These are phyloP conservation scores for Salvia splendens DNA, from an alignment of 257 asterid species.

Conservation along the genomic window DNA sequence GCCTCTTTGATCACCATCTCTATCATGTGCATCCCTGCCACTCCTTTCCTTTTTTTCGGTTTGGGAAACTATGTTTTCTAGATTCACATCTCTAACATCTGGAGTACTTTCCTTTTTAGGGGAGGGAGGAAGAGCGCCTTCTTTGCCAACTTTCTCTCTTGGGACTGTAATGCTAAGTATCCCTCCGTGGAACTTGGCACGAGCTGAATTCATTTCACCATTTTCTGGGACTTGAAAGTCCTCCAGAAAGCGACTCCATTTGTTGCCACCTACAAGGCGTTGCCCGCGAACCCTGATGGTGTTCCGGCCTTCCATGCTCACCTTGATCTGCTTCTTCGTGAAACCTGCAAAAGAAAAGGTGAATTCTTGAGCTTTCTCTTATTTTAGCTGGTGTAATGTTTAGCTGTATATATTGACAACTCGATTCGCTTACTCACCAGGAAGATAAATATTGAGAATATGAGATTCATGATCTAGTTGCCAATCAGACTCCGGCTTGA, in stretches of 20 bases:
- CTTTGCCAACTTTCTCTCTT: constrained; percentile 30
- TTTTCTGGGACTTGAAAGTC: constrained; percentile 63
- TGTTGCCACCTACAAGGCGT: constrained; percentile 59
- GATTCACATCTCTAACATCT: no score
- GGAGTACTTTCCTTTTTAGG: constrained; percentile 17
- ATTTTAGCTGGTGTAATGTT: background rate
- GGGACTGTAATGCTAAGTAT: constrained; percentile 59
- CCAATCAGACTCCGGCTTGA: constrained; percentile 67
- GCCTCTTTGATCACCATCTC: constrained; percentile 2
- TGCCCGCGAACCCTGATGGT: constrained; percentile 65
- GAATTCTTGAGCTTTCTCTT: background rate
- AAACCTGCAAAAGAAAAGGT: constrained; percentile 45
- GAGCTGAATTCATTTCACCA: constrained; percentile 47
- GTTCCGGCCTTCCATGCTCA: constrained; percentile 61
- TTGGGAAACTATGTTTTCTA: background rate
- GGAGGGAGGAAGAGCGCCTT: constrained; percentile 24
- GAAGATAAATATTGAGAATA: constrained; percentile 56
- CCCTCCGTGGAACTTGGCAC: constrained; percentile 66
- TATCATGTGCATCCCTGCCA: constrained; percentile 9
- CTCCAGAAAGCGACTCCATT: constrained; percentile 75
- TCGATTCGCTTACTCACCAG: constrained; percentile 48
- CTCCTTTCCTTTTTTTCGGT: background rate
- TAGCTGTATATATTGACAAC: background rate
- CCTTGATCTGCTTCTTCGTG: constrained; percentile 54
- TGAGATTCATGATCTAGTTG: constrained; percentile 56